Evolutionary conservation across 257 asterid species (phyloP).

Genomic region (Nicotiana sylvestris): DNA sequence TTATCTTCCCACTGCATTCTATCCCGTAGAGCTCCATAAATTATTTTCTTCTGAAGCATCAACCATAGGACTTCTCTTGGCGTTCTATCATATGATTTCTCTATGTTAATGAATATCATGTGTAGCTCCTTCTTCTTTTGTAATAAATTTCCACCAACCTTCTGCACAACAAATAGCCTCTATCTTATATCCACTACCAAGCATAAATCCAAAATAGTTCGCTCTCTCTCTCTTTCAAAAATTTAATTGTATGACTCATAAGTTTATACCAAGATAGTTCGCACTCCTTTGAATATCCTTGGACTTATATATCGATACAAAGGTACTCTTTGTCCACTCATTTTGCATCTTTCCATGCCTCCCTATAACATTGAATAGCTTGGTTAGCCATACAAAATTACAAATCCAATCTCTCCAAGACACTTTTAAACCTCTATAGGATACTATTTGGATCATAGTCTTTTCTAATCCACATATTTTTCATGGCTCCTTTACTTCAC

Average conservation of each 20-base stretch:
- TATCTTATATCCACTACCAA: neutral
- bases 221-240: neutral
- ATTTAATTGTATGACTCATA: neutral
- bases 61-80: neutral
- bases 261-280: neutral
- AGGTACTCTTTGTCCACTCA: slow-evolving; percentile 1
- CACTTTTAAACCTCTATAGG: neutral
- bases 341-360: neutral
- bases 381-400: neutral
- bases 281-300: neutral
- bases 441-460: neutral
- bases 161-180: neutral
- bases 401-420: neutral
- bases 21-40: too few relatives aligned
- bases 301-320: neutral
- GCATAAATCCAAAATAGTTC: neutral
- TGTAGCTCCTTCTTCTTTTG: neutral
- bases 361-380: neutral
- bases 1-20: neutral
- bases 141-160: neutral
- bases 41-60: neutral
- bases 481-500: neutral
- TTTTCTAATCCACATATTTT: neutral
- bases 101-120: neutral
- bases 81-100: neutral